A percentile compares a stretch with the other conserved stretches of the same genome.
These are phyloP conservation scores for Aspergillus sclerotioniger DNA, from an alignment of 495 filamentous ascomycete genomes.

Conservation along the genomic window DNA sequence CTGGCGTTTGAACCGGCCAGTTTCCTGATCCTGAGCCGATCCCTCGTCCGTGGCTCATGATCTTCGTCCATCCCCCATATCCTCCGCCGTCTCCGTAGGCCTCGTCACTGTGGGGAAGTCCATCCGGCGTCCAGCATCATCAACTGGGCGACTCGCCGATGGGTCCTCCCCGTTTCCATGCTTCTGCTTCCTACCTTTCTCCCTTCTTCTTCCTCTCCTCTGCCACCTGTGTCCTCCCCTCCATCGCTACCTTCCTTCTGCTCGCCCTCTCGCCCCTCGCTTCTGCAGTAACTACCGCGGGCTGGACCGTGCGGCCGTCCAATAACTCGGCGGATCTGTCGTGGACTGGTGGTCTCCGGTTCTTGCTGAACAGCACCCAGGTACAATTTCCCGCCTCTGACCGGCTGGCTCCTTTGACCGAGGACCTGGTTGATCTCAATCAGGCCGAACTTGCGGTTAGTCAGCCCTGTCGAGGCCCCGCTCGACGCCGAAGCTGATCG, in stretches of 20 bases:
- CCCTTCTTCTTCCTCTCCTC: constrained; percentile 21
- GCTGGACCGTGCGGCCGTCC: constrained; percentile 32
- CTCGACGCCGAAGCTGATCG: background rate
- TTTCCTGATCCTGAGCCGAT: no score
- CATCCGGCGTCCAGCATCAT: constrained; percentile 16
- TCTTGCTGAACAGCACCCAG: constrained; percentile 25
- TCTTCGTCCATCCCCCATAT: constrained; percentile 8
- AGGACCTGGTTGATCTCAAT: constrained; percentile 20
- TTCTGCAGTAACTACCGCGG: constrained; percentile 17
- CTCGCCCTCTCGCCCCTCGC: constrained; percentile 21
- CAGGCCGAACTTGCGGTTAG: constrained; percentile 26
- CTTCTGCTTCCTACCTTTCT: constrained; percentile 8
- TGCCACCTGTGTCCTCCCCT: constrained; percentile 14
- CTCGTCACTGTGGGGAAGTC: constrained; percentile 31
- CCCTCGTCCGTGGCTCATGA: background rate
- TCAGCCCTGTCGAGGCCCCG: constrained; percentile 1
- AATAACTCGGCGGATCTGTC: constrained; percentile 33
- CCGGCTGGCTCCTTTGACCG: constrained; percentile 35
- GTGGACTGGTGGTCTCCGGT: constrained; percentile 20
- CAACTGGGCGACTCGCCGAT: constrained; percentile 13
- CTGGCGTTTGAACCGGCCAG: no score
- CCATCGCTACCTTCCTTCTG: constrained; percentile 17
- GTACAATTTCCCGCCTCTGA: constrained; percentile 19
- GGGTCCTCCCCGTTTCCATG: constrained; percentile 23
- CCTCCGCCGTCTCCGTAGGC: constrained; percentile 33